Base-by-base conservation (phyloP, 2,329 filamentous ascomycete species). In the Chaetomiaceae sp. region DNA sequence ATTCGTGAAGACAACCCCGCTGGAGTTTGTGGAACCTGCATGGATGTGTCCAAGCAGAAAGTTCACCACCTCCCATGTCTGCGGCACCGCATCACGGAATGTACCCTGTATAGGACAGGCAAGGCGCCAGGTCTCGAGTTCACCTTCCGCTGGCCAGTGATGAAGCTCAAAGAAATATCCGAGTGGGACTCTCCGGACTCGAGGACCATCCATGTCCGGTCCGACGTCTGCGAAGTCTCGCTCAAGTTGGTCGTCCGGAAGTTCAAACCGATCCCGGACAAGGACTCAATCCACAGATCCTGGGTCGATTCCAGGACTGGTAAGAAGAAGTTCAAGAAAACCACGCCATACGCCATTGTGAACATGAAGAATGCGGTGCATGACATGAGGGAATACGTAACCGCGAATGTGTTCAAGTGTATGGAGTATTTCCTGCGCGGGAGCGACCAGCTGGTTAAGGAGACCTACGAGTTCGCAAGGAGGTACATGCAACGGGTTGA, bases 111-210 rank as follows among this genome's bases (percentile, higher is more conserved):
- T 32, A 42, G 55, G 11, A 53, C 41, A 1, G 55, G 55, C 2
- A 57, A 54, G n/a, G 43, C 48, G 4, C 52, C 48, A 6, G 55
- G 55, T 1, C 40, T 57, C 9, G 52, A 55, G 18, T 57, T 52
- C 23, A 55, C 47, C n/a, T 38, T 37, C 14, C 52, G 55, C 4
- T 57, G 55, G 55, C 48, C 52, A 2, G 48, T 50, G 23, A 55
- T 55, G 52, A 57, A 47, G 34, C 52, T 57, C 7, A 55, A 52
- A 16, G 52, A 57, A 30, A 53, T 53, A 20, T 29, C 21, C 16
- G 46, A 53, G 9, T 57, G 55, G 55, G 49, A 40, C 9, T 49
- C 48, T 1, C 16, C 29, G 4, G 32, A 50, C 8, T 10, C 48
- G 18, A 32, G 52, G 18, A 48, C 48, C 23, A 53, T 57, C 10